Conservation (phyloP, 2,329 filamentous ascomycete genomes). For the Metarhizium rileyi region DNA sequence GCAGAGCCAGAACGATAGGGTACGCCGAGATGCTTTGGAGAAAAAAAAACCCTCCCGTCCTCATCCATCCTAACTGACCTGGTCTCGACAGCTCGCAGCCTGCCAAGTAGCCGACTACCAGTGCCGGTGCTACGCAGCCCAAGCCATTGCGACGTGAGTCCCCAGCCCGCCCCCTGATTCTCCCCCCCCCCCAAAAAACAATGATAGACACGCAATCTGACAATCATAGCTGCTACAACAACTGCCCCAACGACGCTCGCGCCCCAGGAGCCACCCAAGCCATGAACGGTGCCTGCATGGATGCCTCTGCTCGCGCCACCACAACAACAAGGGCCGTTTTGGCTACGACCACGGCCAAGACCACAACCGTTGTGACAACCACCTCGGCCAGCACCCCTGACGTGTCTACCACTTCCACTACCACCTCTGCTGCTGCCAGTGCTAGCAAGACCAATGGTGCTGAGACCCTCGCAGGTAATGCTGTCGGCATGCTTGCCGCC, state of each 20-base stretch:
- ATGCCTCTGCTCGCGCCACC: conserved; percentile 34
- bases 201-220: conserved; percentile 7
- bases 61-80: not conserved
- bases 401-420: conserved; percentile 10
- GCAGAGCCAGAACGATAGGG: conserved; percentile 28
- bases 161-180: not conserved
- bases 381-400: conserved; percentile 12
- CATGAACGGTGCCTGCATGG: conserved; percentile 34
- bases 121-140: conserved; percentile 36
- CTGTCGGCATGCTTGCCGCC: conserved; percentile 25
- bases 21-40: conserved; percentile 7
- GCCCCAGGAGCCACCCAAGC: conserved; percentile 24
- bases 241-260: conserved; percentile 41
- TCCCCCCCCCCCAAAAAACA: not conserved
- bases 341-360: conserved; percentile 11
- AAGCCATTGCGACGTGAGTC: conserved; percentile 36
- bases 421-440: conserved; percentile 9
- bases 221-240: conserved; percentile 40
- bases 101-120: conserved; percentile 33
- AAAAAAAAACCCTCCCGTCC: not conserved
- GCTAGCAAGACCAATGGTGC: conserved; percentile 17
- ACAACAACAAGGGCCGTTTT: conserved; percentile 15
- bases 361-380: conserved; percentile 14
- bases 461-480: conserved; percentile 19
- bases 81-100: conserved; percentile 17